Conservation (phyloP, 441 rosid genomes). For the Populus tomentosa region DNA sequence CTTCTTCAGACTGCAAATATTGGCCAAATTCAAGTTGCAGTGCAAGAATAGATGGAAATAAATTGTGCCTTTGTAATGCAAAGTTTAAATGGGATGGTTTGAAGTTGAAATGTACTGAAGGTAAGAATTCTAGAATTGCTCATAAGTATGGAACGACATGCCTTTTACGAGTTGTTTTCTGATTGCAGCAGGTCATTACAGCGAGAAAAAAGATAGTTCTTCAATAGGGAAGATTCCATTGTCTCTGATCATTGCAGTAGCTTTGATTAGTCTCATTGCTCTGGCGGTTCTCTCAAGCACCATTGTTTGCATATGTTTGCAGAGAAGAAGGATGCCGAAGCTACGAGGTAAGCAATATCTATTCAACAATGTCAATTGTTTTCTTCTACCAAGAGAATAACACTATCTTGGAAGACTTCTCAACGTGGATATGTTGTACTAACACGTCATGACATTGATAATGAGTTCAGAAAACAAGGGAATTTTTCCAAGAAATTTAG, state of each 20-base stretch:
- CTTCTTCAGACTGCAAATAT: constrained; percentile 50
- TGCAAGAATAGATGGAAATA: constrained; percentile 26
- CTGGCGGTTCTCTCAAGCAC: constrained; percentile 32
- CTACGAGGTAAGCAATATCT: constrained; percentile 24
- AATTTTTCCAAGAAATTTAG: constrained; percentile 20
- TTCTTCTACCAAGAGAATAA: neutral
- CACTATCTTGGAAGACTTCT: neutral
- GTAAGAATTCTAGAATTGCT: constrained; percentile 25
- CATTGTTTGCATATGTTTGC: constrained; percentile 30
- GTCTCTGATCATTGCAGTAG: constrained; percentile 30
- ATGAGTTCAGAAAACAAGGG: constrained; percentile 29
- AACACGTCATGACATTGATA: neutral
- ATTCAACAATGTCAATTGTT: too few species aligned
- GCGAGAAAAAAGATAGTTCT: constrained; percentile 12
- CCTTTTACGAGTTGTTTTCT: neutral
- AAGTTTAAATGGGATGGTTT: constrained; percentile 44
- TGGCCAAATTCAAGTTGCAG: constrained; percentile 59
- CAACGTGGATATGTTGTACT: neutral
- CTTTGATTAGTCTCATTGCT: constrained; percentile 31
- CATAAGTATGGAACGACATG: neutral
- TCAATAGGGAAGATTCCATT: constrained; percentile 26
- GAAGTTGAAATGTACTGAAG: constrained; percentile 44
- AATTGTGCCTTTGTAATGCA: constrained; percentile 44
- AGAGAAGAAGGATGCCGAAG: constrained; percentile 33
- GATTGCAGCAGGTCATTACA: constrained; percentile 29